Percentiles rank a stretch among this genome's conserved stretches.
These are phyloP conservation scores for Elaeis oleifera DNA, from an alignment of 202 grass and related monocot genomes.

Conservation along the genomic window DNA sequence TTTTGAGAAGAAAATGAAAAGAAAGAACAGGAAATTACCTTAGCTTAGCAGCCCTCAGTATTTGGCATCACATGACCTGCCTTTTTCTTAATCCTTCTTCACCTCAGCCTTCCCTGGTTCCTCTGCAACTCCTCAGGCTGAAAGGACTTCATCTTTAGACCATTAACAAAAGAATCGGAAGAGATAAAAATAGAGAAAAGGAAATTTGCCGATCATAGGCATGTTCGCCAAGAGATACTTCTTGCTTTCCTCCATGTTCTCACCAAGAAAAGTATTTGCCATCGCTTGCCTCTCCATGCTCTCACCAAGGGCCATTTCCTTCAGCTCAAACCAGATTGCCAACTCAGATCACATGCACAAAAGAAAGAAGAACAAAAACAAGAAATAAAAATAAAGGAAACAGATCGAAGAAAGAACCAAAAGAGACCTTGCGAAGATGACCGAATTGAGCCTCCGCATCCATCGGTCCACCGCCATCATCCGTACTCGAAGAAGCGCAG, in stretches of 20 bases:
- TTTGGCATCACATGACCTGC: constrained; percentile 15
- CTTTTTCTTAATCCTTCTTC: too few relatives aligned
- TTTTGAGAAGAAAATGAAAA: constrained; percentile 1
- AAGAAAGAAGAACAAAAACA: not conserved
- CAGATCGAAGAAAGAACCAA: constrained; percentile 6
- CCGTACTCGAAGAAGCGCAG: constrained; percentile 3
- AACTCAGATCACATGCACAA: constrained; percentile 3
- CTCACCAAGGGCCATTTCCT: constrained; percentile 34
- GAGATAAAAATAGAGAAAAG: too few relatives aligned
- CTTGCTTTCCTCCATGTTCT: constrained; percentile 38
- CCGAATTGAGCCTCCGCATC: constrained; percentile 33
- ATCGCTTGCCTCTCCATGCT: constrained; percentile 34
- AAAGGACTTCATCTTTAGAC: constrained; percentile 23
- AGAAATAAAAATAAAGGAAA: not conserved
- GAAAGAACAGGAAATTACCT: constrained; percentile 33
- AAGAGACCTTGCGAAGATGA: constrained; percentile 57
- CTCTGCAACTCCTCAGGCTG: constrained; percentile 48
- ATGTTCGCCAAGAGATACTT: constrained; percentile 28
- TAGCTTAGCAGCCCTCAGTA: constrained; percentile 50
- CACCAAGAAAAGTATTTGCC: constrained; percentile 6
- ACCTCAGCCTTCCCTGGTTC: too few relatives aligned
- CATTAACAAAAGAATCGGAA: not conserved
- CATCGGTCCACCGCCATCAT: constrained; percentile 4
- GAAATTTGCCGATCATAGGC: constrained; percentile 30
- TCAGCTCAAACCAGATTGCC: constrained; percentile 9